Percentiles rank a stretch among this genome's conserved stretches.
Conservation (phyloP, 805 yeast species). For the Metschnikowia borealis region DNA sequence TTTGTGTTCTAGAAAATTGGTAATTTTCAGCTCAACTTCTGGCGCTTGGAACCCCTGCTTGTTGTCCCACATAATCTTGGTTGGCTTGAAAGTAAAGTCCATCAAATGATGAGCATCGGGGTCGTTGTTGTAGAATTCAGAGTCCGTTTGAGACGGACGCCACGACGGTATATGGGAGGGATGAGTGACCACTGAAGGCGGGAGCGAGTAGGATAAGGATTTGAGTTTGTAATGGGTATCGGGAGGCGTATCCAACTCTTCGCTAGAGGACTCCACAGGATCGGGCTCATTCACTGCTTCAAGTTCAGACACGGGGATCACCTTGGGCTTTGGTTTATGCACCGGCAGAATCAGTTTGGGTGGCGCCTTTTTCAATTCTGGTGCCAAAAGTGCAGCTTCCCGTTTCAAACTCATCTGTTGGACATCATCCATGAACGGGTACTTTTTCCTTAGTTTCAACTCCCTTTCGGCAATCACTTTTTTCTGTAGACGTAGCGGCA, state of each 20-base stretch:
- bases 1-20: constrained; percentile 24
- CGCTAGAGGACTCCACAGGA: not conserved
- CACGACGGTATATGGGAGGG: constrained; percentile 44
- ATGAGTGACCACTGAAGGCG: constrained; percentile 37
- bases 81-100: constrained; percentile 15
- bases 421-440: constrained; percentile 34
- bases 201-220: constrained; percentile 28
- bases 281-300: not conserved
- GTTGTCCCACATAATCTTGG: constrained; percentile 11
- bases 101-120: constrained; percentile 19
- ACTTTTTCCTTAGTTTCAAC: constrained; percentile 25
- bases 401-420: constrained; percentile 19
- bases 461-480: constrained; percentile 35
- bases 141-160: constrained; percentile 27
- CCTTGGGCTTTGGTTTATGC: not conserved
- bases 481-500: constrained; percentile 40
- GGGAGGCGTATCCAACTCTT: constrained; percentile 3
- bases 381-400: constrained; percentile 15
- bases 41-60: constrained; percentile 22
- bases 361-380: not conserved
- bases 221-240: constrained; percentile 26
- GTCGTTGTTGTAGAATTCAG: constrained; percentile 16
- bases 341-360: not conserved
- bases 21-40: constrained; percentile 23
- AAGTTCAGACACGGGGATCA: not conserved